Evolutionary conservation across 2,329 filamentous ascomycete genomes (phyloP), one percentile per base, ranked within the genome.

Genomic region (Claviceps maximensis): DNA sequence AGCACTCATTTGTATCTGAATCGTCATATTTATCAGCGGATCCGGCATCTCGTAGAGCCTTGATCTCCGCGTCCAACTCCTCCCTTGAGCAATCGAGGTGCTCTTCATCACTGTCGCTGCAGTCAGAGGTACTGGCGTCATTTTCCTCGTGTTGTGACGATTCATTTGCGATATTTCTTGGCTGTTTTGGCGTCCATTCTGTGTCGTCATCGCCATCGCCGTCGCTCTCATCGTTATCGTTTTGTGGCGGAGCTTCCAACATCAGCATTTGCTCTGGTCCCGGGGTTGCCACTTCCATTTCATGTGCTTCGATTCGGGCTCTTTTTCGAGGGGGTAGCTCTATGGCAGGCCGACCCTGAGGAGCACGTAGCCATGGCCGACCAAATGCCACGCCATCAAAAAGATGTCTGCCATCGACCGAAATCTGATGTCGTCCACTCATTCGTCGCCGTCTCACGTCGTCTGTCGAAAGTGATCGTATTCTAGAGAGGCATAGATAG

Each of bases 311-410:
- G 58, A 84, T 60, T 59, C 81, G 74, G 38, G 75, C 77, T 60
- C 79, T 78, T 65, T 93, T 94, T 56, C 83, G 77, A 1, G 89
- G 83, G 0, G 87, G 86, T 17, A 94, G 87, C 13, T 75, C 71
- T 41, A 94, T 71, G 0, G 77, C 65, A 1, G 89, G 89, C 47
- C 89, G 78, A 54, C 75, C 75, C 8, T 74, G 73, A 0, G 77
- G 74, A 1, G 70, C 62, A 60, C 78, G 79, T 9, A 91, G 70
- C 62, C 82, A 82, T 1, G 85, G 83, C 55, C 84, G 79, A 2
- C 91, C 90, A 65, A 91, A 95, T 0, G 89, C 79, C 21, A 95
- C 74, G 3, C 91, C 90, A 64, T 97, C 91, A 12, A 93, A 77
- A 6, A 96, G 74, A 63, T 90, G 89, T 58, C 77, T 84, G 4